Base-by-base conservation (phyloP, 345 rosid species). In the Erucastrum elatum region DNA sequence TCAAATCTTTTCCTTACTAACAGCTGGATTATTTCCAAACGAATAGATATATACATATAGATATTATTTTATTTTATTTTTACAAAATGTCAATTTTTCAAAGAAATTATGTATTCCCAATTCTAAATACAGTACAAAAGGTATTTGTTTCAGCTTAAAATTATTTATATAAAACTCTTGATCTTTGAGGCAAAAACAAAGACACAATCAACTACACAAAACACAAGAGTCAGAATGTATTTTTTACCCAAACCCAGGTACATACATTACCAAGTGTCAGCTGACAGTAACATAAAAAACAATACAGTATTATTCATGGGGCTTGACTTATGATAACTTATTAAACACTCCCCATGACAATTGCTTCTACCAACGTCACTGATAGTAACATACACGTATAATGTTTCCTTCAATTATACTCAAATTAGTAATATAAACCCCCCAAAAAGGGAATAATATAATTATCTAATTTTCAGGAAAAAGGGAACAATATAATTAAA, bases 141-240 rank as follows among this genome's bases (percentile, higher is more conserved):
- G 31, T 29, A 29, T 29, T 29, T 29, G 31, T 29, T 29, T 29
- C 31, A 29, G 31, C 31, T 29, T 29, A 2, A 29, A 29, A 2
- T 2, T 29, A 29, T 29, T 2, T 29, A 29, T 29, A 29, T 29
- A 29, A 29, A 4, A 29, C 31, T 2, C 31, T 29, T 29, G 31
- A 29, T 29, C 31, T 29, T 33, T 8, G 41, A 41, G 49, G 49
- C 49, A 5, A 37, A 66, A 37, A 66, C 82, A 21, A 78, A 72
- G 68, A 41, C 62, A 2, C 68, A 31, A 64, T 72, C 4, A 60
- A 60, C 12, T 2, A 1, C 39, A 59, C 64, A 68, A 49, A 49
- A 53, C 56, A 66, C 41, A 60, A 68, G 64, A 39, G 78, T 63
- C 71, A 31, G 60, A 75, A 75, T 75, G 76, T 70, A 80, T 70